phyloP scores from a whole-genome alignment of 225 moss, liverwort and hornwort genomes.

The Rhytidiadelphus loreus region DNA sequence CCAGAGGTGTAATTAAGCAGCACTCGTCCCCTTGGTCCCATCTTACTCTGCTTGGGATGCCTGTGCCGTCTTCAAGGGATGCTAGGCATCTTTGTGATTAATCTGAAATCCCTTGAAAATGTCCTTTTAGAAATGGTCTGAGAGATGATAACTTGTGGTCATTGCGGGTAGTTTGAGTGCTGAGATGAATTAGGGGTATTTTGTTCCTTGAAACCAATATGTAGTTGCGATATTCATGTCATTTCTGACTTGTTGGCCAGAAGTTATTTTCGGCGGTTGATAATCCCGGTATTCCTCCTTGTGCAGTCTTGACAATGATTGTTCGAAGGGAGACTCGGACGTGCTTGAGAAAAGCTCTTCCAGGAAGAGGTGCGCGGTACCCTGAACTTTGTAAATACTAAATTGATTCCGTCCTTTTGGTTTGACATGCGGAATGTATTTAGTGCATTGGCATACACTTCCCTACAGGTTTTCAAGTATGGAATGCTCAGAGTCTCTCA shows the following conservation, averaged over 20 bases:
- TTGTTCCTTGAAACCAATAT: background rate
- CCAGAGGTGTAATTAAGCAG: background rate
- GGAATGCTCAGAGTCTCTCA: background rate
- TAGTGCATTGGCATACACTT: background rate
- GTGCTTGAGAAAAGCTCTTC: slow-evolving; percentile 42
- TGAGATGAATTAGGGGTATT: background rate
- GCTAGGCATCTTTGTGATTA: background rate
- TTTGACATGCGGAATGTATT: background rate
- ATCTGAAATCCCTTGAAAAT: background rate
- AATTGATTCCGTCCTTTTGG: background rate
- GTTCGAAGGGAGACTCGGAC: slow-evolving; percentile 71
- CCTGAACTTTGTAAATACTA: background rate
- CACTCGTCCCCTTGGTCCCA: background rate
- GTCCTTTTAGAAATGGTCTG: background rate
- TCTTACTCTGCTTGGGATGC: background rate
- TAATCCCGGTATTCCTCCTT: background rate
- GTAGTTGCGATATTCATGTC: background rate
- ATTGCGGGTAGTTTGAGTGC: background rate
- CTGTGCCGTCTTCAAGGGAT: no score
- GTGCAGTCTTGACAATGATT: slow-evolving; percentile 69
- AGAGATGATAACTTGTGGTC: background rate
- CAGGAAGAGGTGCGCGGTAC: slow-evolving; percentile 45
- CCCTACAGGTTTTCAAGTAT: background rate
- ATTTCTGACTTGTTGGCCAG: background rate
- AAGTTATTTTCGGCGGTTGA: background rate